A percentile compares a stretch with the other conserved stretches of the same genome.
Conservation (phyloP, 768 basidiomycete species). For the Termitomyces heimii region DNA sequence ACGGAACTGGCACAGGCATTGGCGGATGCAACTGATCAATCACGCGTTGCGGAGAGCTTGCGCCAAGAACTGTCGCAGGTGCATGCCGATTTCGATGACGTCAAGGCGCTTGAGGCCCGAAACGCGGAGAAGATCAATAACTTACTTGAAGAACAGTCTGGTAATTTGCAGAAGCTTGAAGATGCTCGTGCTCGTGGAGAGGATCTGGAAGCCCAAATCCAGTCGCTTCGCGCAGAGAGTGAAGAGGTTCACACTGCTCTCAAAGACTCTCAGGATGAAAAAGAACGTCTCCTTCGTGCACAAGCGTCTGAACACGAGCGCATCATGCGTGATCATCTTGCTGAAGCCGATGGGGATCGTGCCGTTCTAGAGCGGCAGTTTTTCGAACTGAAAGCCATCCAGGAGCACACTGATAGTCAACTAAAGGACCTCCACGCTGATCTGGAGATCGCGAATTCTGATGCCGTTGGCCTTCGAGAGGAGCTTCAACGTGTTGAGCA, state of each 20-base stretch:
- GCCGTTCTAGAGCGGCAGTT: constrained; percentile 90
- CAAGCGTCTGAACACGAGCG: constrained; percentile 66
- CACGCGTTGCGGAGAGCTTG: constrained; percentile 49
- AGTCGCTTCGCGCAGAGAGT: constrained; percentile 64
- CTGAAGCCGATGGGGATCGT: constrained; percentile 90
- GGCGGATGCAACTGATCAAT: constrained; percentile 63
- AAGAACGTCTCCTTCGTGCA: constrained; percentile 66
- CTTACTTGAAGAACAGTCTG: constrained; percentile 74
- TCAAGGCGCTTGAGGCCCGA: constrained; percentile 59
- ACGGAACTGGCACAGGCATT: constrained; percentile 51
- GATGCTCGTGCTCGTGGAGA: constrained; percentile 71
- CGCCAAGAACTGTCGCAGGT: constrained; percentile 61
- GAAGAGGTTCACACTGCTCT: constrained; percentile 65
- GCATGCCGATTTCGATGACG: constrained; percentile 57
- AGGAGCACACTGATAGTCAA: constrained; percentile 57
- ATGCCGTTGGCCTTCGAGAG: constrained; percentile 63
- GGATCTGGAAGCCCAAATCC: constrained; percentile 71
- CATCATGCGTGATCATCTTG: constrained; percentile 79
- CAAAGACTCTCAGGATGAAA: constrained; percentile 65
- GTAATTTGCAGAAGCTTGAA: constrained; percentile 63
- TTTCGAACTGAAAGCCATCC: constrained; percentile 58
- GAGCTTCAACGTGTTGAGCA: constrained; percentile 68
- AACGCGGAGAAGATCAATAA: constrained; percentile 58
- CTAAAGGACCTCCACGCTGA: constrained; percentile 58
- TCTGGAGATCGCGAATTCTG: constrained; percentile 58